phyloP scores from a whole-genome alignment of 345 rosid genomes.

The Camelina neglecta region DNA sequence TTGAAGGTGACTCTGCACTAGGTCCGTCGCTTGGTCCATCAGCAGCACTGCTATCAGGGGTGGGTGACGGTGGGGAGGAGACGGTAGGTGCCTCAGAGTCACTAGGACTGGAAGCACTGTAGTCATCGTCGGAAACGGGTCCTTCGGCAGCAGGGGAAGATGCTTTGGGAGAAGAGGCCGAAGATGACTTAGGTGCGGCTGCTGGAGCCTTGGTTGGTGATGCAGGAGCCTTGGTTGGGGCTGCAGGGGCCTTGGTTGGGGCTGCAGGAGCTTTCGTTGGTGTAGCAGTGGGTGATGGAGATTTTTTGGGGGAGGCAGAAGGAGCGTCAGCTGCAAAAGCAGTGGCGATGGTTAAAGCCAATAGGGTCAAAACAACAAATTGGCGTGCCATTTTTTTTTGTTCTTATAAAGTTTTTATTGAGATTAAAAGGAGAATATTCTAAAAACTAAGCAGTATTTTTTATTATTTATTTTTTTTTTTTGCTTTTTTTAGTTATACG shows the following conservation, averaged over 20 bases:
- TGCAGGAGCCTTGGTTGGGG: conserved; percentile 38
- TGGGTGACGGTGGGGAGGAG: conserved; percentile 33
- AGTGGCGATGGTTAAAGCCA: conserved; percentile 40
- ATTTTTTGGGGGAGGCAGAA: conserved; percentile 39
- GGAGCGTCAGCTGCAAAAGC: conserved; percentile 51
- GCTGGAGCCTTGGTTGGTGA: conserved; percentile 36
- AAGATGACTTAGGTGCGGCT: conserved; percentile 33
- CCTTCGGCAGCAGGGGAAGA: conserved; percentile 35
- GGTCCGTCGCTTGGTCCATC: conserved; percentile 35
- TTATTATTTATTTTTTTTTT: background rate
- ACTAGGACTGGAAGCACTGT: conserved; percentile 36
- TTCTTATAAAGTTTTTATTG: background rate
- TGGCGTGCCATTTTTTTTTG: conserved; percentile 42
- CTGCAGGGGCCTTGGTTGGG: conserved; percentile 22
- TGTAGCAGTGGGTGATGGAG: conserved; percentile 38
- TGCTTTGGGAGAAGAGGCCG: conserved; percentile 33
- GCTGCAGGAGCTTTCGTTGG: conserved; percentile 38
- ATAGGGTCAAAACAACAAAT: conserved; percentile 34
- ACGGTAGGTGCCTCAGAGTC: conserved; percentile 27
- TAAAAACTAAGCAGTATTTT: conserved; percentile 42
- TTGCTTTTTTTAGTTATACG: background rate
- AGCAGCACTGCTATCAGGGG: conserved; percentile 25
- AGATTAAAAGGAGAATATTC: conserved; percentile 33
- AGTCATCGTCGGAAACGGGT: conserved; percentile 36
- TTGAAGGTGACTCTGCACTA: conserved; percentile 14